Percentiles rank a stretch among this genome's conserved stretches.
Evolutionary conservation across 1,284 basidiomycete genomes (phyloP).

Genomic region (Jaminaea rosea): DNA sequence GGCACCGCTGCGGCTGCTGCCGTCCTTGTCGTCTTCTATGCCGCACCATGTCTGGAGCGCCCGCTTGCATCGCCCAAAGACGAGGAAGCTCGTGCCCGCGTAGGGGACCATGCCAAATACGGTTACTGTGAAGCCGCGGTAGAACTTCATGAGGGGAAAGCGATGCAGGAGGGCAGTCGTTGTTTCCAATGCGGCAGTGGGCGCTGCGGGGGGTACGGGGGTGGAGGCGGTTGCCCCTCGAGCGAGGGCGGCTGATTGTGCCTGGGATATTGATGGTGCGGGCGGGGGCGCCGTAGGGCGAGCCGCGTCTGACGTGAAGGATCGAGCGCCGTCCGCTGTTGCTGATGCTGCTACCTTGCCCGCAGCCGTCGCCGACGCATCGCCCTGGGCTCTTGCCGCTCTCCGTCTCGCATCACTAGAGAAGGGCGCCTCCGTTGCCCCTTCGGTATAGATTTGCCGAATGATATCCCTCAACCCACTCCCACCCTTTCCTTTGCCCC

Average conservation of each 20-base stretch:
- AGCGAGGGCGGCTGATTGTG: conserved; percentile 49
- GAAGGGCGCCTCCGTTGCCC: conserved; percentile 38
- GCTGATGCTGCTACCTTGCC: conserved; percentile 7
- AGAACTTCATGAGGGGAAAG: conserved; percentile 64
- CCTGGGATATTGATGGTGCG: background rate
- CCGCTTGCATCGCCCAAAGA: conserved; percentile 43
- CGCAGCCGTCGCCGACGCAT: conserved; percentile 13
- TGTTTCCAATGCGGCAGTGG: conserved; percentile 2
- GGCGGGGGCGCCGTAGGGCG: too few species aligned
- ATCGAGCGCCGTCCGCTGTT: background rate
- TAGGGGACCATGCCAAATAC: conserved; percentile 73
- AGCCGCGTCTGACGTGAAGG: background rate
- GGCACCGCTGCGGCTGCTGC: too few species aligned
- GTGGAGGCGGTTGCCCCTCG: conserved; percentile 18
- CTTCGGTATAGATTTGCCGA: conserved; percentile 39
- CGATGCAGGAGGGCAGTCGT: conserved; percentile 18
- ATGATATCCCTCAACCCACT: conserved; percentile 32
- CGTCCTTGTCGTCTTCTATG: background rate
- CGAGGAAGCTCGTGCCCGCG: conserved; percentile 86
- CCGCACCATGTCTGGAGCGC: conserved; percentile 30
- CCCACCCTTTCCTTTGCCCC: conserved; percentile 48
- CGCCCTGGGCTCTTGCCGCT: conserved; percentile 40
- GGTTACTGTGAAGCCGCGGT: conserved; percentile 68
- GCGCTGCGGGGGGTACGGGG: conserved; percentile 8
- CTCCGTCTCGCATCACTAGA: conserved; percentile 31